A percentile compares a stretch with the other conserved stretches of the same genome.
Evolutionary conservation across 169 alveolate species (phyloP).

Genomic region (Besnoitia besnoiti): DNA sequence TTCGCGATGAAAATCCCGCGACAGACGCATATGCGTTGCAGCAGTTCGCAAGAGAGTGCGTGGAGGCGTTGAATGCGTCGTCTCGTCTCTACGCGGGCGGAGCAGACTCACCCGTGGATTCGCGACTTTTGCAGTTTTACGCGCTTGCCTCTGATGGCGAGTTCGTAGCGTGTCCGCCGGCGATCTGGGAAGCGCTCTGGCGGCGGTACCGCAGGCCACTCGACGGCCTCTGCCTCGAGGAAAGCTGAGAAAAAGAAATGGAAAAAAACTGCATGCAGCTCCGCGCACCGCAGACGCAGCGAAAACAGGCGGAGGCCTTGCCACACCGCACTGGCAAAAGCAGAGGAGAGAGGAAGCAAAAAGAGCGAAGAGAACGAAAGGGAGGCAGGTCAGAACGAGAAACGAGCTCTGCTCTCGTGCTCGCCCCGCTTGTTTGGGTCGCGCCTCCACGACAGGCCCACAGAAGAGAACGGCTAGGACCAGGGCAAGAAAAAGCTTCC

Average conservation of each 20-base stretch:
- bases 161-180: not conserved
- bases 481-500: too few relatives aligned
- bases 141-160: not conserved
- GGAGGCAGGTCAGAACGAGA: too few relatives aligned
- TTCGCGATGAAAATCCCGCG: too few relatives aligned
- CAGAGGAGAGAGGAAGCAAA: not conserved
- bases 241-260: not conserved
- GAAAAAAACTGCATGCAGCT: not conserved
- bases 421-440: too few relatives aligned
- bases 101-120: not conserved
- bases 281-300: not conserved
- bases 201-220: slow-evolving; percentile 7
- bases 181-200: slow-evolving; percentile 7
- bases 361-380: not conserved
- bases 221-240: slow-evolving; percentile 1
- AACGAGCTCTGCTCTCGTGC: too few relatives aligned
- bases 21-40: too few relatives aligned
- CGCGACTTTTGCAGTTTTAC: slow-evolving; percentile 15
- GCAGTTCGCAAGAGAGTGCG: too few relatives aligned
- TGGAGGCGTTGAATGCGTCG: too few relatives aligned
- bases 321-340: not conserved
- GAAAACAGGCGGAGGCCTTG: not conserved
- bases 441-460: too few relatives aligned
- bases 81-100: too few relatives aligned
- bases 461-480: too few relatives aligned